Base-by-base conservation (phyloP, 257 asterid species). In the Nicotiana noctiflora region DNA sequence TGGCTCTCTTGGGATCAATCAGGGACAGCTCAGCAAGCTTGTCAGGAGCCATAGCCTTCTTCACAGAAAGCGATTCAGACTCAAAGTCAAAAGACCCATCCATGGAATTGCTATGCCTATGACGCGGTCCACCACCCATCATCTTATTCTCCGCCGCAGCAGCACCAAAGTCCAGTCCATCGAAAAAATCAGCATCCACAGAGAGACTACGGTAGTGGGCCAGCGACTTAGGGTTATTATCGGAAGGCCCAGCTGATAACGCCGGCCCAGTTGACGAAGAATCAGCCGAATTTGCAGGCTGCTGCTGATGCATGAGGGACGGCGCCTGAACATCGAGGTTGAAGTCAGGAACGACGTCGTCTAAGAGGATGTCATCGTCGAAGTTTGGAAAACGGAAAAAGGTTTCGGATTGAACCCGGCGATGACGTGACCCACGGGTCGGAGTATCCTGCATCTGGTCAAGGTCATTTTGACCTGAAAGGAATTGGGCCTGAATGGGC, bases 1-100 rank as follows among this genome's bases (percentile, higher is more conserved):
- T 95, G 2, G 99, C 99, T 84, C 96, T 89, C 85, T 90, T 95
- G 32, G 99, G 99, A 89, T 95, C 98, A 79, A 93, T 86, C 86
- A 91, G 76, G 0, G 98, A 88, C 29, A 95, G 94, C 87, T 95
- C 98, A 15, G 94, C 93, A 31, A 92, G 90, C 77, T 86, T 89
- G 46, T 93, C 98, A 60, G 94, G 89, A 14, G 87, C 91, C 88
- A 90, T 80, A 10, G 90, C 92, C 81, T 95, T 95, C 92, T 91
- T 95, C 17, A 80, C 89, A 52, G 83, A 86, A 63, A 86, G 83
- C 65, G 80, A 62, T 29, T 80, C 79, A 53, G 82, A 83, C 88
- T 91, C 98, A 80, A 90, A 85, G 68, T 90, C 88, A 27, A 89
- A 83, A 46, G 91, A 86, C 80, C 92, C 94, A 75, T 94, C 98